Evolutionary conservation across 192 early-diverging fungal species (phyloP).

Genomic region (Coemansia erecta): DNA sequence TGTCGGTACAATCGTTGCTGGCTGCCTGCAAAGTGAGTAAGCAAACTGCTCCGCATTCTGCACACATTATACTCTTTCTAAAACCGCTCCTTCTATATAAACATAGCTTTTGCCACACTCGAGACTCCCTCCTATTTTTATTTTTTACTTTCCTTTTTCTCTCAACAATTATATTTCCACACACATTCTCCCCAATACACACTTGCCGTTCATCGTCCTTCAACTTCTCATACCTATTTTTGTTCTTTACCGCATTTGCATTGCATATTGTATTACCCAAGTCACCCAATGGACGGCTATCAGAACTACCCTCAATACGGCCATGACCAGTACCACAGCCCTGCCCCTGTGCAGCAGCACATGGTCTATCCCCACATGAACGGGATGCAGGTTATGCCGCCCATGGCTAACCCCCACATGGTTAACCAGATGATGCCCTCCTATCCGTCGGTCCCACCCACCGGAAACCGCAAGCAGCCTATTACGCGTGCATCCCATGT

Average conservation of each 20-base stretch:
- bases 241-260: neutral
- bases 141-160: neutral
- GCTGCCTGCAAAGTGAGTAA: no score
- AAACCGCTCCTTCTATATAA: neutral
- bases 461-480: constrained; percentile 15
- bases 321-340: constrained; percentile 4
- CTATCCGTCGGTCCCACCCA: constrained; percentile 2
- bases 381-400: constrained; percentile 2
- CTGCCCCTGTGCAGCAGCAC: neutral
- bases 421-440: neutral
- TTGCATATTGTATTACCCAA: neutral
- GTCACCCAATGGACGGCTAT: neutral
- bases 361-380: constrained; percentile 8
- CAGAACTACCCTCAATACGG: constrained; percentile 7
- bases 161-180: neutral
- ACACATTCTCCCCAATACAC: neutral
- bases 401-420: constrained; percentile 1
- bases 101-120: neutral
- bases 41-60: no score
- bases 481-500: constrained; percentile 29
- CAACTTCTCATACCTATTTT: neutral
- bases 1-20: no score
- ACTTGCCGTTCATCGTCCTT: neutral
- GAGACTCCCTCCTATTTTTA: neutral
- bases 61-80: neutral